A percentile compares a stretch with the other conserved stretches of the same genome.
Evolutionary conservation across 768 basidiomycete genomes (phyloP).

Genomic region (Boletus bicolor): DNA sequence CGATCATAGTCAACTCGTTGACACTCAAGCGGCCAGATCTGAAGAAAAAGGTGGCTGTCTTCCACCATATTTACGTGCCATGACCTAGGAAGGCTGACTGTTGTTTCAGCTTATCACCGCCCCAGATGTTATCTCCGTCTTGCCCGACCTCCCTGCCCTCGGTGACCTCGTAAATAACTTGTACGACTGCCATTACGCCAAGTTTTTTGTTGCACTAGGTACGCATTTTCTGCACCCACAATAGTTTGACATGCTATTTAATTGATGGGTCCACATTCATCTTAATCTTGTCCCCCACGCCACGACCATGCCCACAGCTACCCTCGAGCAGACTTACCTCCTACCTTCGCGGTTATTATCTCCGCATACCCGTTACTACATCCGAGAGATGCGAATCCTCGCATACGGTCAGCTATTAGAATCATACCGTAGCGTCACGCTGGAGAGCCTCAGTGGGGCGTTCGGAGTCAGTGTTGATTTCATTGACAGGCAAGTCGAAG

Average conservation of each 20-base stretch:
- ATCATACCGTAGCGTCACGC: slow-evolving; percentile 82
- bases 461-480: slow-evolving; percentile 90
- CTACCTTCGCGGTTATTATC: slow-evolving; percentile 83
- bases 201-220: slow-evolving; percentile 91
- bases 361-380: slow-evolving; percentile 84
- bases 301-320: slow-evolving; percentile 46
- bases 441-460: slow-evolving; percentile 79
- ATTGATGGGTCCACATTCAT: slow-evolving; percentile 5
- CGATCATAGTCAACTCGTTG: slow-evolving; percentile 76
- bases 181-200: slow-evolving; percentile 92
- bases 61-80: not conserved
- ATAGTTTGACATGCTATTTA: not conserved
- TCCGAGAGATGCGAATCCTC: slow-evolving; percentile 94
- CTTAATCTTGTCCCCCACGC: not conserved
- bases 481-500: slow-evolving; percentile 68
- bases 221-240: slow-evolving; percentile 16
- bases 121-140: slow-evolving; percentile 82
- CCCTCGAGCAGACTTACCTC: slow-evolving; percentile 84
- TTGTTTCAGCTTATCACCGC: slow-evolving; percentile 67
- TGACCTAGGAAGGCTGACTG: slow-evolving; percentile 1
- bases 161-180: slow-evolving; percentile 82
- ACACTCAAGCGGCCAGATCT: slow-evolving; percentile 78
- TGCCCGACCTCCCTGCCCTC: slow-evolving; percentile 80
- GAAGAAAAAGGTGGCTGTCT: slow-evolving; percentile 74
- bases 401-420: slow-evolving; percentile 93